Evolutionary conservation across 257 asterid genomes (phyloP), one percentile per base, ranked within the genome.

Genomic region (Penstemon barbatus): DNA sequence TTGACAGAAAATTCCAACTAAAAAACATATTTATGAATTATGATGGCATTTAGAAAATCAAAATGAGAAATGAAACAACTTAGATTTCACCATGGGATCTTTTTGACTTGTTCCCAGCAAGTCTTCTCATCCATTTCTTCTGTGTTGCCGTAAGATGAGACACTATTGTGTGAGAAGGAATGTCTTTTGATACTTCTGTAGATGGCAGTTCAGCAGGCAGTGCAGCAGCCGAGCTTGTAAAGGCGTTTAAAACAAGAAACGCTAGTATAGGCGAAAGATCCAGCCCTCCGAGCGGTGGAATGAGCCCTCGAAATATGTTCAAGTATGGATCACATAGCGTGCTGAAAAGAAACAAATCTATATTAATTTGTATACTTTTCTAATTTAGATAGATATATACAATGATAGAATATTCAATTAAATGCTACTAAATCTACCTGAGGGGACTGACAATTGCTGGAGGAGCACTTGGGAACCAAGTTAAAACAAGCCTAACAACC

Each of bases 391-490:
- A 43, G 49, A 57, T 58, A 49, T 38, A 45, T 43, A 41, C 9
- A 45, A 42, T 46, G 37, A 54, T 37, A 33, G 13, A 39, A 70
- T 39, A 18, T 54, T 6, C 51, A 5, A 46, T 7, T 50, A 18
- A 0, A 3, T 9, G 61, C 42, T 42, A 56, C 51, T 8, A 56
- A 36, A 25, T 56, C 6, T 56, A 92, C 97, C 97, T 90, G 73
- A 87, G 88, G 43, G 97, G 96, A 56, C 84, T 81, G 71, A 92
- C 96, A 64, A 92, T 59, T 18, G 85, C 96, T 10, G 90, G 87
- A 74, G 98, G 98, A 53, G 94, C 91, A 71, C 76, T 90, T 4
- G 98, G 98, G 77, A 92, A 92, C 98, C 97, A 92, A 50, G 97
- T 88, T 51, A 92, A 79, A 69, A 92, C 96, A 59, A 92, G 95